Percentiles rank a stretch among this genome's conserved stretches.
phyloP scores from a whole-genome alignment of 768 basidiomycete species.

The Tricholomella constricta region DNA sequence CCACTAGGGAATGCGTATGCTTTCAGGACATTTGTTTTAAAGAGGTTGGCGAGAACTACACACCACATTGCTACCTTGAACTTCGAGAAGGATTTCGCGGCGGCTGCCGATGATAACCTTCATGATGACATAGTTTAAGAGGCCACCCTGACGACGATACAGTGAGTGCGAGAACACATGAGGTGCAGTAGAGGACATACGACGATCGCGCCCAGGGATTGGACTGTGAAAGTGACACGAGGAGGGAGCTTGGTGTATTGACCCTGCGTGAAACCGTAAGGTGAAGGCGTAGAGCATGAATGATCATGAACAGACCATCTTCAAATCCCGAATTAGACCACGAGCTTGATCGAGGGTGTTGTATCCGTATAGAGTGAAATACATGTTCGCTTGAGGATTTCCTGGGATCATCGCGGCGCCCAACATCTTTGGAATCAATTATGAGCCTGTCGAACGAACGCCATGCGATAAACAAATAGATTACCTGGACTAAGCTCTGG shows the following conservation, averaged over 20 bases:
- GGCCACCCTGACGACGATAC: conserved; percentile 27
- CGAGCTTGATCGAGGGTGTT: conserved; percentile 50
- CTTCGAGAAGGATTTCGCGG: conserved; percentile 48
- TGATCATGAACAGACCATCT: conserved; percentile 35
- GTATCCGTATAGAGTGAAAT: conserved; percentile 44
- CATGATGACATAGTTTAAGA: conserved; percentile 56
- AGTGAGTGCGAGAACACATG: background rate
- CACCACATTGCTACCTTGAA: conserved; percentile 57
- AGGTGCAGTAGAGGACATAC: conserved; percentile 30
- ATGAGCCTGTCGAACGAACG: background rate
- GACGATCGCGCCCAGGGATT: conserved; percentile 56
- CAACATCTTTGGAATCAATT: conserved; percentile 42
- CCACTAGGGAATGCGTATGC: conserved; percentile 35
- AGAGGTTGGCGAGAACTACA: too few relatives aligned
- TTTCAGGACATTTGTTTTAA: too few relatives aligned
- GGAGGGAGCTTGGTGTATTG: conserved; percentile 64
- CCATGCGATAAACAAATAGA: background rate
- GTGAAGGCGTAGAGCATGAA: background rate
- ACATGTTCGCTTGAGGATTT: conserved; percentile 54
- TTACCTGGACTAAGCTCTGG: conserved; percentile 35
- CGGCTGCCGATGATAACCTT: conserved; percentile 51
- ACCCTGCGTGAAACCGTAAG: conserved; percentile 17
- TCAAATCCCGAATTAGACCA: conserved; percentile 59
- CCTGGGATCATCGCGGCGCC: conserved; percentile 50
- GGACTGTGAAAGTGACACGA: conserved; percentile 61